Percentiles rank a stretch among this genome's conserved stretches.
phyloP scores from a whole-genome alignment of 1,139 yeast species.

The Candida sanyaensis region DNA sequence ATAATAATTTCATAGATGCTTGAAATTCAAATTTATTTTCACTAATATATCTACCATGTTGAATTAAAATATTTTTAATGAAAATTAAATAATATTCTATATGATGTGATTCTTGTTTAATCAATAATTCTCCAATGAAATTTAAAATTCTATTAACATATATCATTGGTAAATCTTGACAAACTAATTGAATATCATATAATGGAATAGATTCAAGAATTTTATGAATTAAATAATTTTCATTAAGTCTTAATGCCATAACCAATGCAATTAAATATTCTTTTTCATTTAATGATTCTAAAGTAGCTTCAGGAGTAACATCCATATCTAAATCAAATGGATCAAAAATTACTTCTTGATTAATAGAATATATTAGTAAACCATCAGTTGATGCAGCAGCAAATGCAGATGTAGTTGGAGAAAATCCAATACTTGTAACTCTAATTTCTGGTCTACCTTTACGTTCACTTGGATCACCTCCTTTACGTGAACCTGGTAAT shows the following conservation, averaged over 20 bases:
- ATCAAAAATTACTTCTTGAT: conserved; percentile 76
- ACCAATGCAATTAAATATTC: conserved; percentile 81
- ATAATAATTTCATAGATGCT: conserved; percentile 68
- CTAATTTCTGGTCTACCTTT: conserved; percentile 77
- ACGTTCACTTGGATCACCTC: conserved; percentile 88
- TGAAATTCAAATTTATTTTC: conserved; percentile 64
- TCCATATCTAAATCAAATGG: conserved; percentile 95
- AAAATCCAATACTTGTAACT: conserved; percentile 74
- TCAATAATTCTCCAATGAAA: conserved; percentile 70
- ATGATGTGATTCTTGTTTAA: conserved; percentile 68
- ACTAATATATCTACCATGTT: conserved; percentile 78
- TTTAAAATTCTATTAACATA: conserved; percentile 69
- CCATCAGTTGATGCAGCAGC: conserved; percentile 98
- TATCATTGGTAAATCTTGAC: conserved; percentile 70
- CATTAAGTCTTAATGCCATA: conserved; percentile 94
- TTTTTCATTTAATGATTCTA: conserved; percentile 62
- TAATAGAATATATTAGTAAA: conserved; percentile 76
- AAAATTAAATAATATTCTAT: conserved; percentile 82
- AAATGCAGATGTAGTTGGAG: conserved; percentile 90
- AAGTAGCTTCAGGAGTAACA: conserved; percentile 78
- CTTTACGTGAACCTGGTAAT: conserved; percentile 87
- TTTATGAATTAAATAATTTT: conserved; percentile 66
- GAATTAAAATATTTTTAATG: conserved; percentile 66
- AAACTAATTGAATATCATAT: conserved; percentile 67
- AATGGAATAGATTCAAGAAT: conserved; percentile 79